Evolutionary conservation across 148 eudicot species (phyloP), one percentile per base, ranked within the genome.

Genomic region (Fagopyrum tataricum): DNA sequence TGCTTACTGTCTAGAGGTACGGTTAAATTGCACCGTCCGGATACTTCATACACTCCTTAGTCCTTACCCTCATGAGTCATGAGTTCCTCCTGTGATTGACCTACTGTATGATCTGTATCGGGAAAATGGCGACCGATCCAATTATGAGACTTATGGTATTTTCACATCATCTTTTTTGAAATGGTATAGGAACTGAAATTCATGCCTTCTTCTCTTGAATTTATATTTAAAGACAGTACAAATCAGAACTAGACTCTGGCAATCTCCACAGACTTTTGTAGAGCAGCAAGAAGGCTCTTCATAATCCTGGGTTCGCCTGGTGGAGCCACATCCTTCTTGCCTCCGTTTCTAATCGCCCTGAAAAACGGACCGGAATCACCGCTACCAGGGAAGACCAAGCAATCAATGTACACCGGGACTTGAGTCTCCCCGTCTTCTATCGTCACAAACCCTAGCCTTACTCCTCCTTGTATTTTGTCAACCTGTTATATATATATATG

Each of bases 251-350:
- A 59, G 31, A 82, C 71, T 77, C 84, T 84, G 66, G 96, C 96
- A 69, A 92, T 78, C 76, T 90, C 85, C 58, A 80, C 91, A 5
- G 91, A 92, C 70, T 82, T 92, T 44, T 81, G 77, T 14, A 90
- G 87, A 10, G 96, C 97, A 10, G 77, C 86, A 48, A 92, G 84
- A 48, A 92, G 91, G 77, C 88, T 81, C 82, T 90, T 88, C 97
- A 94, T 94, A 76, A 94, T 89, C 70, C 97, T 86, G 24, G 93
- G 93, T 75, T 94, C 98, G 44, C 98, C 98, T 1, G 96, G 89
- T 8, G 98, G 85, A 7, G 89, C 68, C 74, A 82, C 76, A 52
- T 81, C 90, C 84, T 82, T 89, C 51, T 43, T 56, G 2, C 75
- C 74, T 70, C 98, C 97, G 18, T 91, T 87, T 80, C 98, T 82